Evolutionary conservation across 2,329 filamentous ascomycete species (phyloP).

Genomic region (Scedosporium boydii): DNA sequence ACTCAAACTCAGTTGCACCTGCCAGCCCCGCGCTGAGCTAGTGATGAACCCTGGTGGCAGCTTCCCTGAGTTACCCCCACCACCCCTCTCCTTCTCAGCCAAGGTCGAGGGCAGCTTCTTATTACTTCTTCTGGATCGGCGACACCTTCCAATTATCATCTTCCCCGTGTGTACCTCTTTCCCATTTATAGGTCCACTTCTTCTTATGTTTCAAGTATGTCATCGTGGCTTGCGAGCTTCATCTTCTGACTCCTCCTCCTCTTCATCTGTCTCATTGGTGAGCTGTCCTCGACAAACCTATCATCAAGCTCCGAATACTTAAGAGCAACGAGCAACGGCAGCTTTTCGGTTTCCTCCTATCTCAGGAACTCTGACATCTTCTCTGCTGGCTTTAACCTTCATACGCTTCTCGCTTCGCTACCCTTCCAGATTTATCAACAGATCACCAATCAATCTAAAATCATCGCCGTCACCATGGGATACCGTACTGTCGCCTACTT

Average conservation of each 20-base stretch:
- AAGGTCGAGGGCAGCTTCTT: background rate
- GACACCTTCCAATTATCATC: background rate
- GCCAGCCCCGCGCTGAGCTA: background rate
- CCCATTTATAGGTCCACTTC: background rate
- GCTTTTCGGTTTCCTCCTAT: background rate
- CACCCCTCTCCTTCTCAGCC: background rate
- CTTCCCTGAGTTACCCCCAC: background rate
- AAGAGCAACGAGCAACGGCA: background rate
- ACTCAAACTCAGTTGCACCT: background rate
- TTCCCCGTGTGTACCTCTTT: background rate
- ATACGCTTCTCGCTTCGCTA: background rate
- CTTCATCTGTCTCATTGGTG: background rate
- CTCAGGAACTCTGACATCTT: background rate
- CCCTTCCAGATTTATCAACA: background rate
- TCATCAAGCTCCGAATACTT: background rate
- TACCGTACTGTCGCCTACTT: constrained; percentile 65
- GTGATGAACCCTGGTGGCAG: background rate
- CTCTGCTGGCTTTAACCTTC: background rate
- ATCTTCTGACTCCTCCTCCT: background rate
- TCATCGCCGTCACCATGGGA: constrained; percentile 19
- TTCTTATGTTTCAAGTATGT: background rate
- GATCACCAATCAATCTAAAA: background rate
- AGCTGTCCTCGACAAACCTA: background rate
- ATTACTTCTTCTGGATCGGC: background rate
- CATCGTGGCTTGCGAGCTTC: background rate